Evolutionary conservation across 345 rosid genomes (phyloP), one percentile per base, ranked within the genome.

Genomic region (thale cress (Arabidopsis thaliana)): DNA sequence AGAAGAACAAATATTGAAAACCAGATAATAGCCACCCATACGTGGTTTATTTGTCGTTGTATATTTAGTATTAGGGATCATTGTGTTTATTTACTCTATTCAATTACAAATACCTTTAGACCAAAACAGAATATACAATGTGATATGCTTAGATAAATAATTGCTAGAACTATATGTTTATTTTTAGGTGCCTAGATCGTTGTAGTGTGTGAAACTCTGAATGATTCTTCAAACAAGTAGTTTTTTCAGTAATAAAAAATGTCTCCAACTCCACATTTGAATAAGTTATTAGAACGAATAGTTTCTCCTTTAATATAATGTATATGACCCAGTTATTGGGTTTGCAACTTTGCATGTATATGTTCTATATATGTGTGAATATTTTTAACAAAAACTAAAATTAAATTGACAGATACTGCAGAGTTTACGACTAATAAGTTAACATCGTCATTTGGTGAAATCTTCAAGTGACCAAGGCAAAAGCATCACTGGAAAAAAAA

Each of bases 21-120:
- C 12, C 64, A 69, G 73, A 53, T 69, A 61, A 76, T 36, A 60
- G 55, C 25, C 42, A 59, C 8, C 32, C 59, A 70, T 63, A 45
- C 65, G 49, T 44, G 65, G 51, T 76, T 76, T 53, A 25, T 62
- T 62, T 76, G 79, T 69, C 70, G 64, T 61, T 69, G 34, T 69
- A 69, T 62, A 40, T 16, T 16, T 38, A 49, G 38, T 60, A 62
- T 62, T 28, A 57, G 25, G 65, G 62, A 76, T 76, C 65, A 36
- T 62, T 55, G 8, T 76, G 60, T 70, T 55, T 55, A 33, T 61
- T 53, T 59, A 33, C 46, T 40, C 36, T 10, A 8, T 60, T 76
- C 20, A 60, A 67, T 59, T 59, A 50, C 55, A 75, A 10, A 59
- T 50, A 75, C 49, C 38, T 44, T 68, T 76, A 52, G 59, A 76